Evolutionary conservation across 495 filamentous ascomycete species (phyloP), one percentile per base, ranked within the genome.

Genomic region (Aspergillus bridgeri): DNA sequence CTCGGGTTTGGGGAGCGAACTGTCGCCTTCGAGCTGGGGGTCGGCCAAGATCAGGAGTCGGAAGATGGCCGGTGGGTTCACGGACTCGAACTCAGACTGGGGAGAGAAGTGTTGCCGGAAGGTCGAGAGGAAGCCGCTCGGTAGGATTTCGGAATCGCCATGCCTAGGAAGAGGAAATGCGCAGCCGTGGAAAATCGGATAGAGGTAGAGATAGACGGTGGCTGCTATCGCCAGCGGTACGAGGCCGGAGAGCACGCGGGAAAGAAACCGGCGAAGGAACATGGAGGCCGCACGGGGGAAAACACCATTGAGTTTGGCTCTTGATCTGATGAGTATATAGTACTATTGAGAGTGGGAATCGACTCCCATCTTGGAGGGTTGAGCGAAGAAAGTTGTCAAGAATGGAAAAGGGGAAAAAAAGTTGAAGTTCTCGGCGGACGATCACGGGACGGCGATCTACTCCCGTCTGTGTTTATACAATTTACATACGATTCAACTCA

Each of bases 11-110:
- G 83, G 82, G 27, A 96, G 85, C 3, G 89, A 89, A 15, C 89
- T 89, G 69, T 96, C 91, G 63, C 94, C 94, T 71, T 98, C 94
- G 23, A 98, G 82, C 67, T 98, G 94, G 1, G 94, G 94, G 75
- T 98, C 94, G 56, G 88, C 94, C 46, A 98, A 85, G 13, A 91
- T 85, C 22, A 98, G 87, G 4, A 98, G 85, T 25, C 94, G 81
- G 71, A 98, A 96, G 85, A 91, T 60, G 56, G 62, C 71, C 63
- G 65, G 64, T 13, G 7, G 33, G 33, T 15, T 38, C 7, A 11
- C 33, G 33, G 33, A 38, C 51, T 64, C 69, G 50, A 69, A 57
- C 17, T 57, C 54, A 48, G 69, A 52, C 6, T 50, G 42, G 3
- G 56, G 55, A 24, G 65, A 55, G 58, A 80, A 61, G 59, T 86